Conservation (phyloP, 257 asterid genomes). For the Ehretia macrophylla region DNA sequence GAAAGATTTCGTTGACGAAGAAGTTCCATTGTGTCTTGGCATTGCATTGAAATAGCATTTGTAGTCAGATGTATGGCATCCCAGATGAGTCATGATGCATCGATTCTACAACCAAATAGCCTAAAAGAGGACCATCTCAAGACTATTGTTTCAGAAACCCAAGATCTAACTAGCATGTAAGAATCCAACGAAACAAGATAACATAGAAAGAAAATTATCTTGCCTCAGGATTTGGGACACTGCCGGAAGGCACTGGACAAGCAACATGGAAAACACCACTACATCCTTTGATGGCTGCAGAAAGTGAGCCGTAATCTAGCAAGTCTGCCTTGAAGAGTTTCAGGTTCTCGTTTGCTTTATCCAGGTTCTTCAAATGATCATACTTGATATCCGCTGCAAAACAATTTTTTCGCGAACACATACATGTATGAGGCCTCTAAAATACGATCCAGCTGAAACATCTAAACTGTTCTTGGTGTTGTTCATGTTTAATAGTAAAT, state of each 20-base stretch:
- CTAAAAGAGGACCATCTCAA: too few relatives aligned
- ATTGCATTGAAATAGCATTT: too few relatives aligned
- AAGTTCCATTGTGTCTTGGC: too few relatives aligned
- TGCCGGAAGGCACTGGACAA: slow-evolving; percentile 56
- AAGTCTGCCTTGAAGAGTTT: slow-evolving; percentile 63
- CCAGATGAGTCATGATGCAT: too few relatives aligned
- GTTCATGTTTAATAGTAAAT: too few relatives aligned
- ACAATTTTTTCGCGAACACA: background rate
- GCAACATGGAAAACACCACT: slow-evolving; percentile 82
- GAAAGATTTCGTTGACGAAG: too few relatives aligned
- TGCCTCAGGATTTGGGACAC: slow-evolving; percentile 76
- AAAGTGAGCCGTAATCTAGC: slow-evolving; percentile 59
- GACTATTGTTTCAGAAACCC: too few relatives aligned
- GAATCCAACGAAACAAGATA: background rate
- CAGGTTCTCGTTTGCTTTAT: slow-evolving; percentile 48
- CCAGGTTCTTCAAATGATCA: slow-evolving; percentile 52
- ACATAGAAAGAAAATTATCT: background rate
- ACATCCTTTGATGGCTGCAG: slow-evolving; percentile 62
- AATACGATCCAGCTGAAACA: too few relatives aligned
- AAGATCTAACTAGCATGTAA: background rate
- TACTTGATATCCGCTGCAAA: slow-evolving; percentile 51
- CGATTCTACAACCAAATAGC: too few relatives aligned
- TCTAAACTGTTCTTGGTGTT: too few relatives aligned
- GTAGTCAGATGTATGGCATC: too few relatives aligned
- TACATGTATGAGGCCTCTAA: too few relatives aligned